A percentile compares a stretch with the other conserved stretches of the same genome.
Conservation (phyloP, 768 basidiomycete genomes). For the Agrocybe pediades region DNA sequence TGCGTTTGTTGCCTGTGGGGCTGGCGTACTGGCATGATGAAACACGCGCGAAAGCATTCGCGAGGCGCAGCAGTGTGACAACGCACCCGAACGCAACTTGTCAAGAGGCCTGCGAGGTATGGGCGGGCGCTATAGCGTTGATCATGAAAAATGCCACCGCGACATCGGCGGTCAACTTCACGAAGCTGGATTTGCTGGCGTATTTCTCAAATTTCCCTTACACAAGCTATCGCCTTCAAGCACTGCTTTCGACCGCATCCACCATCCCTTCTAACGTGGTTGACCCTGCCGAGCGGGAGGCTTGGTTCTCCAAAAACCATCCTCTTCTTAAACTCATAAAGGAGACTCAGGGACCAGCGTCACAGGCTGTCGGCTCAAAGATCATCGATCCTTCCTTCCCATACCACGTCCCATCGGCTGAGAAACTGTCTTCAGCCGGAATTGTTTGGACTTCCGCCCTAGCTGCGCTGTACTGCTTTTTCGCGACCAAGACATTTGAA, state of each 20-base stretch:
- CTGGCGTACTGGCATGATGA: conserved; percentile 43
- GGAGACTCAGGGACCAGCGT: conserved; percentile 21
- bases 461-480: conserved; percentile 47
- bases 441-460: conserved; percentile 41
- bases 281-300: conserved; percentile 28
- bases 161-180: conserved; percentile 18
- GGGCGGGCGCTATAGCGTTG: conserved; percentile 35
- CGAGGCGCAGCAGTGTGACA: conserved; percentile 39
- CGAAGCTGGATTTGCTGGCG: conserved; percentile 41
- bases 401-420: conserved; percentile 30
- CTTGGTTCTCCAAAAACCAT: conserved; percentile 35
- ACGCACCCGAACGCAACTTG: conserved; percentile 46
- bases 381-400: conserved; percentile 16
- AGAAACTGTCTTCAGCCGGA: conserved; percentile 36
- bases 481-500: conserved; percentile 43
- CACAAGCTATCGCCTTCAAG: conserved; percentile 27
- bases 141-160: conserved; percentile 31
- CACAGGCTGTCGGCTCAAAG: not conserved
- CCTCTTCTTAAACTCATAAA: conserved; percentile 38
- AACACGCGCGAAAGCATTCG: conserved; percentile 29
- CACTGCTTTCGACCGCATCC: conserved; percentile 29
- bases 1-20: conserved; percentile 47
- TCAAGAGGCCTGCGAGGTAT: conserved; percentile 44
- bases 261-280: conserved; percentile 19
- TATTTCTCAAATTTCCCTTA: conserved; percentile 40